Conservation (phyloP, 345 rosid species). For the Leavenworthia alabamica region DNA sequence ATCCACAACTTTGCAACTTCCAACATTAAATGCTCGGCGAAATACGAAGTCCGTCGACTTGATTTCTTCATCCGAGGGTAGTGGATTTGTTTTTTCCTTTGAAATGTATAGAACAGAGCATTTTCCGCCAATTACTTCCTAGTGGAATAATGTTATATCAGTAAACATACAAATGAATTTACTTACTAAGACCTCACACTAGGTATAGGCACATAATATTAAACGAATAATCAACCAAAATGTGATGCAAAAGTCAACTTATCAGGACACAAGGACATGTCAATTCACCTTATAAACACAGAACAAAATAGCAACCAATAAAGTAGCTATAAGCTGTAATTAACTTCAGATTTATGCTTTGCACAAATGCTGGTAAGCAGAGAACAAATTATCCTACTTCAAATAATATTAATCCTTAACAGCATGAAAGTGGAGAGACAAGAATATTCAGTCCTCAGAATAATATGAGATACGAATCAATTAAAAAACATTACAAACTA, state of each 20-base stretch:
- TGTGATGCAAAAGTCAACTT: neutral
- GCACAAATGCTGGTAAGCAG: too few relatives aligned
- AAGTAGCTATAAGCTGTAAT: neutral
- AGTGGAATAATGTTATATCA: conserved; percentile 20
- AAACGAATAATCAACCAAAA: neutral
- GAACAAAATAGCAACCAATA: neutral
- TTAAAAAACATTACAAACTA: too few relatives aligned
- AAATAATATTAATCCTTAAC: neutral
- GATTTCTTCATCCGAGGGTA: conserved; percentile 48
- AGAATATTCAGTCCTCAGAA: neutral
- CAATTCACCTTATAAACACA: neutral
- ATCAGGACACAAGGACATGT: neutral
- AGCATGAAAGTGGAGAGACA: neutral
- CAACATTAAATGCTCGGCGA: conserved; percentile 76
- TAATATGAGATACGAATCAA: neutral
- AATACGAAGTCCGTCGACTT: conserved; percentile 59
- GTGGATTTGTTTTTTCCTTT: conserved; percentile 63
- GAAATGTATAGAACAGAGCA: conserved; percentile 82
- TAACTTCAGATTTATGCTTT: too few relatives aligned
- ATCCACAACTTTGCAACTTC: conserved; percentile 29
- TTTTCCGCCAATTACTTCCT: conserved; percentile 89
- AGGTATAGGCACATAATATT: too few relatives aligned
- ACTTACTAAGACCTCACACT: neutral
- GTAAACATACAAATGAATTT: conserved; percentile 1
- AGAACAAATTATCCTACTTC: too few relatives aligned